These are phyloP conservation scores for Lagenidium giganteum DNA, from an alignment of 352 stramenopile genomes.

Conservation along the genomic window DNA sequence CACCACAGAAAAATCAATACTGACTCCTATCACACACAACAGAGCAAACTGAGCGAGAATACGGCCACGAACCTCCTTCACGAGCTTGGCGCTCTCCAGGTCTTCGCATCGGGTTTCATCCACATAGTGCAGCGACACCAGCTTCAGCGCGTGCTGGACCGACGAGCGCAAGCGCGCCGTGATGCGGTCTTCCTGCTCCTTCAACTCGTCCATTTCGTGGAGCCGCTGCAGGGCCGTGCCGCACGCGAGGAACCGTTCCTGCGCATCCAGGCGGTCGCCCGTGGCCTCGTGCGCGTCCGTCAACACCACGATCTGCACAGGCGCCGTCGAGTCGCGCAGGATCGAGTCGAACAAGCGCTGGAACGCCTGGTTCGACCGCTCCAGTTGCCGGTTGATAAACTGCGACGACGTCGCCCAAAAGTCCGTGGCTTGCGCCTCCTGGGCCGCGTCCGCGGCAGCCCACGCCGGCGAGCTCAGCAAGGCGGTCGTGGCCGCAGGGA, in stretches of 20 bases:
- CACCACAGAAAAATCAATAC: no score
- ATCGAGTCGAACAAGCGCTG: constrained; percentile 28
- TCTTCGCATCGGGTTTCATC: constrained; percentile 48
- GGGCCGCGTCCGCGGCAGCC: neutral
- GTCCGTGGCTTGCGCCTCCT: constrained; percentile 9
- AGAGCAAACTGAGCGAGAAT: no score
- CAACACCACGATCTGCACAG: constrained; percentile 1
- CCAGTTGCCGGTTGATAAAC: constrained; percentile 28
- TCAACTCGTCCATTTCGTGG: constrained; percentile 34
- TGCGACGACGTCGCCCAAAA: no score
- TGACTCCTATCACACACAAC: no score
- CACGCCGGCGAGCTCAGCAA: neutral
- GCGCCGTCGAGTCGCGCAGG: constrained; percentile 5
- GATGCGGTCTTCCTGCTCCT: constrained; percentile 22
- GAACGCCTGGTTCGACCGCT: constrained; percentile 28
- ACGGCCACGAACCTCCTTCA: no score
- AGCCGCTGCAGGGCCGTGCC: constrained; percentile 33
- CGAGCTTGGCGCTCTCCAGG: constrained; percentile 20
- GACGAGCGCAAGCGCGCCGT: constrained; percentile 28
- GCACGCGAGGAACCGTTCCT: constrained; percentile 36
- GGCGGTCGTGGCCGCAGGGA: neutral
- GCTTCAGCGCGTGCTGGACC: constrained; percentile 34
- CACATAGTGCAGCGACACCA: constrained; percentile 33
- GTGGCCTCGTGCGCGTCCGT: neutral
- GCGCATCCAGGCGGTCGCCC: neutral